These are phyloP conservation scores for Hygrophoropsis aurantiaca DNA, from an alignment of 768 basidiomycete genomes.

Conservation along the genomic window DNA sequence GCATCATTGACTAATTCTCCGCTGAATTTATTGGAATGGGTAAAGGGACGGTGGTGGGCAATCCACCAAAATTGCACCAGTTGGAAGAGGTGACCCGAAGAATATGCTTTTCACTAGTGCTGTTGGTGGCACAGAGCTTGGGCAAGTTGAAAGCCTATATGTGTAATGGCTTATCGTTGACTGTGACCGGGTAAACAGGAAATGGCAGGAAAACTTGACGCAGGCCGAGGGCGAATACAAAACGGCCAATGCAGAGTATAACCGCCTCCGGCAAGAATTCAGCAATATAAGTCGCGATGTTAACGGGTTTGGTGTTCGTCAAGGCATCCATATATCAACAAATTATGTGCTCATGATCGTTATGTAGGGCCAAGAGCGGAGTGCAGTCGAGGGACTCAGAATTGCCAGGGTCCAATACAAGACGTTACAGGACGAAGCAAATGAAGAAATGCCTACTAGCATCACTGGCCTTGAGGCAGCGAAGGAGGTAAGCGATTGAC, in stretches of 20 bases:
- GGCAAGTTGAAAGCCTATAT: conserved; percentile 31
- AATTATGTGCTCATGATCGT: not conserved
- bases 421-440: conserved; percentile 56
- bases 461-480: conserved; percentile 56
- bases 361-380: conserved; percentile 18
- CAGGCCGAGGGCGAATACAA: conserved; percentile 39
- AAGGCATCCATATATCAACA: not conserved
- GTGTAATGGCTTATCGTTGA: not conserved
- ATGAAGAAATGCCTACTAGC: conserved; percentile 67
- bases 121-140: conserved; percentile 47
- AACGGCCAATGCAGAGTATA: conserved; percentile 23
- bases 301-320: conserved; percentile 35
- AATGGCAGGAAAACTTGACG: conserved; percentile 41
- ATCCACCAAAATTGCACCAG: conserved; percentile 38
- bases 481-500: conserved; percentile 43
- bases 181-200: conserved; percentile 34
- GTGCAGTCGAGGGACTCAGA: conserved; percentile 22
- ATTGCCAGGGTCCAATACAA: conserved; percentile 35
- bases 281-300: conserved; percentile 26
- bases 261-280: conserved; percentile 29
- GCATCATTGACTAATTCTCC: not conserved
- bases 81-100: conserved; percentile 33
- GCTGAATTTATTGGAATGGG: not conserved
- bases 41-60: conserved; percentile 68
- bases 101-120: conserved; percentile 54